Base-by-base conservation (phyloP, 768 basidiomycete genomes). In the Pisolithus sp. region DNA sequence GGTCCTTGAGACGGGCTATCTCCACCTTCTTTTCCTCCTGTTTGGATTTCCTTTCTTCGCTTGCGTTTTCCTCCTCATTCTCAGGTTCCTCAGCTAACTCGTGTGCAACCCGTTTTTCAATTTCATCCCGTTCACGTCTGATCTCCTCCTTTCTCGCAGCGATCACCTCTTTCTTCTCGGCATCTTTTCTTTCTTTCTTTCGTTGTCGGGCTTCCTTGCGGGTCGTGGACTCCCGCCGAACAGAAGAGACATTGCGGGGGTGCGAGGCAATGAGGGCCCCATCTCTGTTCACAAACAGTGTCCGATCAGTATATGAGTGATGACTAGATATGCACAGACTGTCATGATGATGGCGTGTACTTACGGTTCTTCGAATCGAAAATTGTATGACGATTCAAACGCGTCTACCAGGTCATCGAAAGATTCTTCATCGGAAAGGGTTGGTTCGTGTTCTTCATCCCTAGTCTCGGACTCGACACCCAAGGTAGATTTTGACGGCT, bases 361-460 rank as follows among this genome's bases (percentile, higher is more conserved):
- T 61, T 61, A 92, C 82, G 90, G 88, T 68, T 99, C 95, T 67
- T 99, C 95, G 66, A 92, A 99, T 49, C 96, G 83, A 72, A 96
- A 96, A 68, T 98, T 98, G 71, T 97, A 99, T 15, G 88, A 89
- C n/a, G 81, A 83, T 71, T 99, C 96, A 57, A 97, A 99, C 41
- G 81, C 81, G 26, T 96, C 94, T 5, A 84, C 88, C 55, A 89
- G 83, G 41, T 95, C 91, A 49, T 96, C 93, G 59, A 96, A 96
- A 17, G 88, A 79, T 34, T 85, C 82, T 6, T 87, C 85, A 9
- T 85, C 80, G 8, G 75, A 67, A 1, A 64, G 63, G 37, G 73
- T 70, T 12, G 68, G 68, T 1, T 66, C 66, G 20, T 56, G 60
- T 15, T 58, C 56, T 23, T 62, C 64, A 43, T 65, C 56, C 73